Percentiles rank a stretch among this genome's conserved stretches.
Evolutionary conservation across 345 rosid species (phyloP).

Genomic region (Lepidium aucheri): DNA sequence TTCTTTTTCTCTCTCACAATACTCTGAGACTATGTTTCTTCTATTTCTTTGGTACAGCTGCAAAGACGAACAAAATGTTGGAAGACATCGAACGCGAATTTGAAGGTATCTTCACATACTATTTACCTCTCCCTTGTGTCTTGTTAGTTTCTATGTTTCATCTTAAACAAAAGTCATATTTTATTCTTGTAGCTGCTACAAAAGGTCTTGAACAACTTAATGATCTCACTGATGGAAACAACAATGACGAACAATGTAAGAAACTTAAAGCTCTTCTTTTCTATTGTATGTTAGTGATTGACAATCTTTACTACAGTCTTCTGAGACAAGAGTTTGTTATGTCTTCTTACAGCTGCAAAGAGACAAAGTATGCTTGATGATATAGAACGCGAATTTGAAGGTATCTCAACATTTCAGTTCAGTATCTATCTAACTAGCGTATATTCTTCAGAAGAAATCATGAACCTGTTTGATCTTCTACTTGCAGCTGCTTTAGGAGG

Average conservation of each 20-base stretch:
- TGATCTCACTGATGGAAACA: not conserved
- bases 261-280: not conserved
- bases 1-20: not conserved
- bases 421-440: not conserved
- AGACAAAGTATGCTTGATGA: constrained; percentile 9
- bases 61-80: constrained; percentile 2
- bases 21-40: not conserved
- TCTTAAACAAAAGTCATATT: not conserved
- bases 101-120: constrained; percentile 7
- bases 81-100: constrained; percentile 19
- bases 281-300: not conserved
- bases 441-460: not conserved
- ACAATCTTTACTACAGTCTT: not conserved
- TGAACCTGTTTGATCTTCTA: not conserved
- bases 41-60: constrained; percentile 2
- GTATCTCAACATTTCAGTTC: not conserved
- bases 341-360: constrained; percentile 8
- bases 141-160: not conserved
- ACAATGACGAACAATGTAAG: constrained; percentile 12
- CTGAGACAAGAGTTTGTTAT: not conserved
- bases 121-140: not conserved
- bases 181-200: constrained; percentile 15
- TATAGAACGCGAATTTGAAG: constrained; percentile 18
- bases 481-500: constrained; percentile 9
- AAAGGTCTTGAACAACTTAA: not conserved